Base-by-base conservation (phyloP, 2,329 filamentous ascomycete genomes). In the Neopestalotiopsis sp. region DNA sequence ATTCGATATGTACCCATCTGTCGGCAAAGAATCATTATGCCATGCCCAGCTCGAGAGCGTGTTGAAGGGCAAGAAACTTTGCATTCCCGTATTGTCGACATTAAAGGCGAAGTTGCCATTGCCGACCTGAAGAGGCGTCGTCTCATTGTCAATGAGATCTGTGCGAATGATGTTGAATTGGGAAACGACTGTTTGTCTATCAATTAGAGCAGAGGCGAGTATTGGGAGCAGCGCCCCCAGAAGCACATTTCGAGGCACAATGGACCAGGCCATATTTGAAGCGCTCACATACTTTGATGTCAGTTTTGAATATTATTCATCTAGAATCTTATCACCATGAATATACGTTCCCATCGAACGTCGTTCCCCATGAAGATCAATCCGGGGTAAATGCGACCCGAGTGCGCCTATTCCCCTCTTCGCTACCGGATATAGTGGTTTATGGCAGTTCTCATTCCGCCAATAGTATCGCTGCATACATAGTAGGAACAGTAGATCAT, bases 21-120 rank as follows among this genome's bases (percentile, higher is more conserved):
- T 78, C 3, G 84, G 84, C 14, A 86, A 61, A 1, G 71, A 73
- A 64, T 77, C 75, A 40, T 76, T 76, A 59, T 77, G 76, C 73
- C 75, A 77, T 28, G 74, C 75, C 76, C 75, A 76, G 58, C 74
- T 76, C 2, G 73, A 76, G 4, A 77, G 71, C 2, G 74, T 76
- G 40, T 76, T 76, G 40, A 76, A 76, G 4, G 75, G 74, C 28
- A 77, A 65, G 58, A 77, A 72, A 1, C 71, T 74, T 73, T 74
- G 75, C 74, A 77, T 75, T 17, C 75, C 75, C 34, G 74, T 75
- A 28, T 77, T 77, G 59, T 77, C 75, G 12, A 77, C 73, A 69
- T 76, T 77, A 66, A 75, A 76, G 24, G 75, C 75, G 56, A 77
- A 76, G 64, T 77, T 74, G 2, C 75, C 75, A 66, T 77, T 77